Base-by-base conservation (phyloP, 805 yeast genomes). In the Myxozyma mucilagina region DNA sequence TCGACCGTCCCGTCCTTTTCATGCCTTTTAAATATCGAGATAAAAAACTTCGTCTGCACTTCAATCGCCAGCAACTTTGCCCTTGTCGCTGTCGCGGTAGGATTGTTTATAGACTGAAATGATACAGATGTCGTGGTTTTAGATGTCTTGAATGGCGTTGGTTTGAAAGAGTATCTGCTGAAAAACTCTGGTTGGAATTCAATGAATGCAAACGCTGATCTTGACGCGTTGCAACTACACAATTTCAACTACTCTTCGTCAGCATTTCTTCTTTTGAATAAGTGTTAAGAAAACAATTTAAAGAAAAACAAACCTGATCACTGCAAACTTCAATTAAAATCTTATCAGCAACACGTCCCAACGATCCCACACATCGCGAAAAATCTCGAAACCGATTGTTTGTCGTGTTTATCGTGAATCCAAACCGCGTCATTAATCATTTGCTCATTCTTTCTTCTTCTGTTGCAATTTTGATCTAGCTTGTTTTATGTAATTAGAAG, bases 331-430 rank as follows among this genome's bases (percentile, higher is more conserved):
- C 61, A 20, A 63, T 35, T 29, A 44, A 29, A 7, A 63, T 48
- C 42, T 53, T 50, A 18, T 62, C 65, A 14, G 65, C 57, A 8
- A 63, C 20, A 42, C 55, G 20, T 18, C 59, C 36, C 31, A 63
- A 52, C 38, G 67, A 56, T 20, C 18, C 32, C 44, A 63, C 42
- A n/a, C 57, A 39, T n/a, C 67, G 59, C 14, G 65, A 56, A 65
- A 65, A 63, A 44, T 63, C 67, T 39, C 59, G 39, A 35, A 63
- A 51, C 3, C 49, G 47, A 29, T 35, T 14, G 3, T 62, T 62
- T 11, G 45, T n/a, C 10, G 66, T 16, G 29, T 32, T 48, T 4
- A 63, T 61, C 7, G 59, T 29, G n/a, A 63, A 34, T 41, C 59
- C 61, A 49, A 63, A 60, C 53, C 49, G 52, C 31, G 60, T 47